A percentile compares a stretch with the other conserved stretches of the same genome.
These are phyloP conservation scores for Pseudogymnoascus sp. DNA, from an alignment of 2,329 filamentous ascomycete genomes.

Conservation along the genomic window DNA sequence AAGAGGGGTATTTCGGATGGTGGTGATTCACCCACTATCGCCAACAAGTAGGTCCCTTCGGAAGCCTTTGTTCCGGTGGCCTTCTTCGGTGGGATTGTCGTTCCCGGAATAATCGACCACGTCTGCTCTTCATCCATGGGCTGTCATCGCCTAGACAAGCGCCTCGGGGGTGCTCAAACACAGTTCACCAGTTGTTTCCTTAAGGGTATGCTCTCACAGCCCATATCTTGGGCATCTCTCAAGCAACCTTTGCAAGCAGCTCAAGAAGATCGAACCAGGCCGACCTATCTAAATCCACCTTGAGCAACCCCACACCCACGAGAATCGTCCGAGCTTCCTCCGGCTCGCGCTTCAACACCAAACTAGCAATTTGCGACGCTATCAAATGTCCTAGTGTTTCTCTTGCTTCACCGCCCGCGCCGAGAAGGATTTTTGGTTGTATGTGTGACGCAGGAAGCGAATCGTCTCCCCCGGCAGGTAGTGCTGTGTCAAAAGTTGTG, in stretches of 20 bases:
- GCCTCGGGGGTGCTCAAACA: neutral
- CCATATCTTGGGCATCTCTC: neutral
- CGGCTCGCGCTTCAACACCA: constrained; percentile 64
- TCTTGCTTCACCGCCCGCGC: constrained; percentile 68
- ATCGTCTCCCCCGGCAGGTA: constrained; percentile 27
- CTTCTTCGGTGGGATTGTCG: neutral
- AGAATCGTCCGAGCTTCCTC: constrained; percentile 54
- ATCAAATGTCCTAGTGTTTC: constrained; percentile 83
- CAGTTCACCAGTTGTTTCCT: neutral
- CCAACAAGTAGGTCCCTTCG: neutral
- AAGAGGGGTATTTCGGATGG: neutral
- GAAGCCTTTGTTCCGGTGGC: neutral
- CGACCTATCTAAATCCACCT: constrained; percentile 38
- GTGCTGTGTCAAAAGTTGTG: constrained; percentile 48
- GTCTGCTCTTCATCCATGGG: neutral
- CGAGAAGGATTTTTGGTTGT: constrained; percentile 79
- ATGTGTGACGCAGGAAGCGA: constrained; percentile 69
- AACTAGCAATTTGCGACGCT: constrained; percentile 80
- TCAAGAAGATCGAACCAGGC: constrained; percentile 60
- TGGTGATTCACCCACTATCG: neutral
- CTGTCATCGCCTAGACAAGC: neutral
- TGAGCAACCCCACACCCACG: constrained; percentile 51
- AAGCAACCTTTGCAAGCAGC: constrained; percentile 47
- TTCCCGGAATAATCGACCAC: neutral
- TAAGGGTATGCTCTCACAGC: neutral